Percentiles rank a stretch among this genome's conserved stretches.
phyloP scores from a whole-genome alignment of 2,329 filamentous ascomycete species.

The Cadophora sp. region DNA sequence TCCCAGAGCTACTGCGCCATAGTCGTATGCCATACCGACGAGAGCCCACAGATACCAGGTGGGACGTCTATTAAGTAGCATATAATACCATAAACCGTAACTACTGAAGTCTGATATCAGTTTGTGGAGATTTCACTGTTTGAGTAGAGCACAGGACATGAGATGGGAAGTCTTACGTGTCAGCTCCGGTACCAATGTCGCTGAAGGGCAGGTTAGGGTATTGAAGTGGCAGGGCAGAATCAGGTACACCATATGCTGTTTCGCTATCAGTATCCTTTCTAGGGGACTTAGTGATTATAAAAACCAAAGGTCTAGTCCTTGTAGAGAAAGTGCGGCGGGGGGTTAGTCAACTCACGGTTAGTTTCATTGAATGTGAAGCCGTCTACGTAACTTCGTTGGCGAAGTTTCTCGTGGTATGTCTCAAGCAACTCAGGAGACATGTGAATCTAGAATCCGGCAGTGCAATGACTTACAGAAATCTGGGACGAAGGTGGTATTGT shows the following conservation, averaged over 20 bases:
- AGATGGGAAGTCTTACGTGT: background rate
- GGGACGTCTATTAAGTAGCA: background rate
- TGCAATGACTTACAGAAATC: background rate
- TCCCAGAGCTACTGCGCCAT: background rate
- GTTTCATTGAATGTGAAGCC: slow-evolving; percentile 7
- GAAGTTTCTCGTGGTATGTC: background rate
- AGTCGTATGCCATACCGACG: background rate
- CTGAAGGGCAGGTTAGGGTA: background rate
- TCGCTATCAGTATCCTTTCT: background rate
- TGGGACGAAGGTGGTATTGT: background rate
- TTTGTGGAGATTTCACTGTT: background rate
- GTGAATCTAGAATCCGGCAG: background rate
- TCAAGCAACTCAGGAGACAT: background rate
- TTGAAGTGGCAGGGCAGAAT: background rate
- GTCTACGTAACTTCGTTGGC: background rate
- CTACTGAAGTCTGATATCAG: background rate
- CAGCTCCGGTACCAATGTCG: background rate
- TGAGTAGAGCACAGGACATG: background rate
- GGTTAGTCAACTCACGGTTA: background rate
- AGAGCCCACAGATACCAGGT: background rate
- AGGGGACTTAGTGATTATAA: too few relatives aligned
- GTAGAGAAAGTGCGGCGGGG: background rate
- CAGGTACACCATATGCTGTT: background rate
- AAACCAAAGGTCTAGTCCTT: background rate
- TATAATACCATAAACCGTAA: background rate